phyloP scores from a whole-genome alignment of 2,329 filamentous ascomycete genomes.

The Talaromyces sp. region DNA sequence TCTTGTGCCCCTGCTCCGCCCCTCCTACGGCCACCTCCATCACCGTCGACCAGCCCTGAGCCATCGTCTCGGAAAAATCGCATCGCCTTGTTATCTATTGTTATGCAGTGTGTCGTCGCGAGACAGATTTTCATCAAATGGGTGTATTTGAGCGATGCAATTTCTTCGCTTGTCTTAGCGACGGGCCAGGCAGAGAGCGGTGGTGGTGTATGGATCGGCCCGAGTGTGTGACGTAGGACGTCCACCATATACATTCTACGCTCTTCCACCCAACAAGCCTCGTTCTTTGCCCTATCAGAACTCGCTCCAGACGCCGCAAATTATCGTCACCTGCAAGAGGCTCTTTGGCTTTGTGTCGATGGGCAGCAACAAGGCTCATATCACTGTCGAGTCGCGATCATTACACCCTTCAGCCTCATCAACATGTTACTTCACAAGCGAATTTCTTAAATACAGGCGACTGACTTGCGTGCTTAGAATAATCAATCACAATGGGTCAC shows the following conservation, averaged over 20 bases:
- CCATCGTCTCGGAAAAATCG: constrained; percentile 13
- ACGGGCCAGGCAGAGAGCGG: constrained; percentile 12
- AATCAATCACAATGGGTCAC: constrained; percentile 81
- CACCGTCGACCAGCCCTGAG: constrained; percentile 8
- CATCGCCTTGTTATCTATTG: constrained; percentile 8
- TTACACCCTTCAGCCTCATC: background rate
- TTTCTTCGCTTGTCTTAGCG: constrained; percentile 14
- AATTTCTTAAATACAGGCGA: background rate
- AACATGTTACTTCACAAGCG: constrained; percentile 7
- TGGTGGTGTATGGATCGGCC: constrained; percentile 12
- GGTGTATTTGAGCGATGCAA: constrained; percentile 6
- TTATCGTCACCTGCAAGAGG: background rate
- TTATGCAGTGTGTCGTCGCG: background rate
- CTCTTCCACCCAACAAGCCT: constrained; percentile 4
- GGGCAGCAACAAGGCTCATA: background rate
- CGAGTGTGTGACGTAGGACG: constrained; percentile 21
- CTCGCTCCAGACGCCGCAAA: background rate
- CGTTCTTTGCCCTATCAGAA: background rate
- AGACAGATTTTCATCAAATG: background rate
- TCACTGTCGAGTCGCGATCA: background rate
- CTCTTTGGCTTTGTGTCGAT: background rate
- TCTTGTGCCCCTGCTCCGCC: constrained; percentile 20
- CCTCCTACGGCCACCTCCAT: constrained; percentile 18
- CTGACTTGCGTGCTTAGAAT: constrained; percentile 29
- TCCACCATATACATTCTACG: constrained; percentile 10